Evolutionary conservation across 2,329 filamentous ascomycete species (phyloP).

Genomic region (Metarhizium brunneum): DNA sequence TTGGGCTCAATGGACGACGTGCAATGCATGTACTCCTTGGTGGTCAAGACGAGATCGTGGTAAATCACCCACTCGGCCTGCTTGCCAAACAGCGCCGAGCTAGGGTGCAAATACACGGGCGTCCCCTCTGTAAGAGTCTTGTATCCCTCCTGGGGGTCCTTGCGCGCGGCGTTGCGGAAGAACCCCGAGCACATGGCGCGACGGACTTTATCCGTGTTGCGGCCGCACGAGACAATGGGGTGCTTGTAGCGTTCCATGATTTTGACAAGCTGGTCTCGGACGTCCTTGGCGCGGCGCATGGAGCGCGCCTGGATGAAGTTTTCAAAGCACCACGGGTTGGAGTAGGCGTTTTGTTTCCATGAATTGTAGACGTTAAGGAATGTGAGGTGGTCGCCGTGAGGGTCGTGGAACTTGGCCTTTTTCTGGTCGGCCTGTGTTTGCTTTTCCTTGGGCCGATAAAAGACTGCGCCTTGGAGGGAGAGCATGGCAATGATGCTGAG

Average conservation of each 20-base stretch:
- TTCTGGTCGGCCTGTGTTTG: slow-evolving; percentile 94
- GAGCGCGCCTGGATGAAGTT: slow-evolving; percentile 92
- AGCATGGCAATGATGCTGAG: slow-evolving; percentile 94
- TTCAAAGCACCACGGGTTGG: slow-evolving; percentile 89
- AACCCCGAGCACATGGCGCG: slow-evolving; percentile 87
- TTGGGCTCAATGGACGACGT: slow-evolving; percentile 92
- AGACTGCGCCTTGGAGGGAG: slow-evolving; percentile 74
- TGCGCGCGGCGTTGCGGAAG: slow-evolving; percentile 90
- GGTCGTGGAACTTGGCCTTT: slow-evolving; percentile 95
- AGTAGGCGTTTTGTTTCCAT: slow-evolving; percentile 83
- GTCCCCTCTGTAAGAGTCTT: slow-evolving; percentile 95
- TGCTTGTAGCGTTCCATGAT: slow-evolving; percentile 93
- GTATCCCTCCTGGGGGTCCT: slow-evolving; percentile 94
- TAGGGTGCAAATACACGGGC: slow-evolving; percentile 89
- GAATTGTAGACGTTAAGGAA: slow-evolving; percentile 93
- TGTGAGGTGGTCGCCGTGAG: slow-evolving; percentile 87
- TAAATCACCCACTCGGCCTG: slow-evolving; percentile 96
- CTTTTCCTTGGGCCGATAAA: slow-evolving; percentile 96
- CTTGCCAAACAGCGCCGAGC: slow-evolving; percentile 87
- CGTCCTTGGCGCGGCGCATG: slow-evolving; percentile 84
- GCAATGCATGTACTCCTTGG: slow-evolving; percentile 96
- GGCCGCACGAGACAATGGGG: slow-evolving; percentile 71
- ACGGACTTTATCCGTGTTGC: slow-evolving; percentile 77
- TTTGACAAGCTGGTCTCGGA: slow-evolving; percentile 80
- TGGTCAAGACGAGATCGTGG: slow-evolving; percentile 81